phyloP scores from a whole-genome alignment of 2,329 filamentous ascomycete genomes.

The Talaromyces rugulosus region DNA sequence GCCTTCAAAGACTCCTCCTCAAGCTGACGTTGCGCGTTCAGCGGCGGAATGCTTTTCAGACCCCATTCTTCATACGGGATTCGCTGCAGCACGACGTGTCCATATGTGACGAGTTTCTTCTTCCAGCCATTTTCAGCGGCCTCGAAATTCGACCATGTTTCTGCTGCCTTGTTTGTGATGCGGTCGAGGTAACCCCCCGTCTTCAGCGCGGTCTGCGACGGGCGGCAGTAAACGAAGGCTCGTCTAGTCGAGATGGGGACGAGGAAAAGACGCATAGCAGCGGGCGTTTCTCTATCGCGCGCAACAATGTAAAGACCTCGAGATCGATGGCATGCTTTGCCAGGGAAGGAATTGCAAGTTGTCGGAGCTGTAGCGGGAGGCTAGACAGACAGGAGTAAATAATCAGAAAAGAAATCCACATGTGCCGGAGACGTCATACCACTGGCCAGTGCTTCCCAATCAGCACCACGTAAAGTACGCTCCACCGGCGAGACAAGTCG shows the following conservation, averaged over 20 bases:
- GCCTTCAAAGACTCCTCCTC: slow-evolving; percentile 43
- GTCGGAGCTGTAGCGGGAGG: not conserved
- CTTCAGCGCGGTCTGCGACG: slow-evolving; percentile 52
- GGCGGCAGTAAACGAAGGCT: slow-evolving; percentile 88
- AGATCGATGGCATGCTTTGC: slow-evolving; percentile 21
- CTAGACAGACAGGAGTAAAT: not conserved
- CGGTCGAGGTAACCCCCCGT: slow-evolving; percentile 60
- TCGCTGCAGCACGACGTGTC: slow-evolving; percentile 76
- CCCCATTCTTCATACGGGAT: slow-evolving; percentile 98
- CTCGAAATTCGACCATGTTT: slow-evolving; percentile 84
- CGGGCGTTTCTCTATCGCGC: slow-evolving; percentile 9
- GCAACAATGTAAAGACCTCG: slow-evolving; percentile 14
- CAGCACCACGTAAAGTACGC: not conserved
- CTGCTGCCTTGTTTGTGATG: slow-evolving; percentile 64
- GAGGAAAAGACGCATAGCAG: slow-evolving; percentile 83
- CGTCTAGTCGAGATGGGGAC: slow-evolving; percentile 88
- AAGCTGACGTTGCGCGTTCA: slow-evolving; percentile 62
- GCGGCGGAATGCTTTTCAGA: slow-evolving; percentile 84
- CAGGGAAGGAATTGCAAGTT: not conserved
- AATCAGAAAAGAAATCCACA: slow-evolving; percentile 2
- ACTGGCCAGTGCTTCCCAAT: slow-evolving; percentile 6
- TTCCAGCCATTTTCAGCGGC: slow-evolving; percentile 82
- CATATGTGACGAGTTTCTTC: slow-evolving; percentile 77
- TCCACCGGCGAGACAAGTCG: not conserved
- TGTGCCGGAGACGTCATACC: slow-evolving; percentile 13